A percentile compares a stretch with the other conserved stretches of the same genome.
Conservation (phyloP, 345 rosid species). For the Citrus unshiu region DNA sequence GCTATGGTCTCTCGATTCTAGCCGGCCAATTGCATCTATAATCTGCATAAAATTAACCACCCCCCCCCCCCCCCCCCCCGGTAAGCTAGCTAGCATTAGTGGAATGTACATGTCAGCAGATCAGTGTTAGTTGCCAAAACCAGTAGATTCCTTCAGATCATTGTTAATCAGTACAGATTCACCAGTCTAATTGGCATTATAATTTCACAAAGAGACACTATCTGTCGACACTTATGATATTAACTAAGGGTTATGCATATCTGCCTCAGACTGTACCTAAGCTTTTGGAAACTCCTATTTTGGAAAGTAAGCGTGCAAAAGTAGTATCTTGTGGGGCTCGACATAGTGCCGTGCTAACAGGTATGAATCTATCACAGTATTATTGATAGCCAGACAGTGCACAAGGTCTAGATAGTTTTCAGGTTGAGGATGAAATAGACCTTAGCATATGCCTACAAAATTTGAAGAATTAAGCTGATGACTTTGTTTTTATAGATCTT, state of each 20-base stretch:
- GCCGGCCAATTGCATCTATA: neutral
- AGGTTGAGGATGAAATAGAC: slow-evolving; percentile 10
- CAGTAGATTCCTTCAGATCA: neutral
- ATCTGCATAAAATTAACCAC: neutral
- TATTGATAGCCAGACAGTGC: neutral
- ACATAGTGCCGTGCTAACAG: slow-evolving; percentile 67
- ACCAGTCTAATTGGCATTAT: neutral
- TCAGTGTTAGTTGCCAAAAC: neutral
- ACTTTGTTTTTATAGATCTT: neutral
- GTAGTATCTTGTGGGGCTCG: slow-evolving; percentile 78
- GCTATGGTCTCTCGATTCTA: neutral
- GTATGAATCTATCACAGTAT: slow-evolving; percentile 28
- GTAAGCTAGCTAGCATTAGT: neutral
- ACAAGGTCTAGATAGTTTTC: slow-evolving; percentile 16
- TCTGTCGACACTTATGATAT: neutral
- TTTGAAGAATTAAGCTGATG: neutral
- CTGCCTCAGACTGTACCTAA: slow-evolving; percentile 50
- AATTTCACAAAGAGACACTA: neutral
- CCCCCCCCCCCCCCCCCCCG: neutral
- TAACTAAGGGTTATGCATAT: slow-evolving; percentile 1
- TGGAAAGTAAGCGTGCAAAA: slow-evolving; percentile 51
- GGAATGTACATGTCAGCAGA: neutral
- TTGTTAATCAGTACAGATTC: neutral
- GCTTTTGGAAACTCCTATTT: slow-evolving; percentile 54
- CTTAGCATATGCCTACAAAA: neutral